phyloP scores from a whole-genome alignment of 169 alveolate genomes.

The Babesia ovata region DNA sequence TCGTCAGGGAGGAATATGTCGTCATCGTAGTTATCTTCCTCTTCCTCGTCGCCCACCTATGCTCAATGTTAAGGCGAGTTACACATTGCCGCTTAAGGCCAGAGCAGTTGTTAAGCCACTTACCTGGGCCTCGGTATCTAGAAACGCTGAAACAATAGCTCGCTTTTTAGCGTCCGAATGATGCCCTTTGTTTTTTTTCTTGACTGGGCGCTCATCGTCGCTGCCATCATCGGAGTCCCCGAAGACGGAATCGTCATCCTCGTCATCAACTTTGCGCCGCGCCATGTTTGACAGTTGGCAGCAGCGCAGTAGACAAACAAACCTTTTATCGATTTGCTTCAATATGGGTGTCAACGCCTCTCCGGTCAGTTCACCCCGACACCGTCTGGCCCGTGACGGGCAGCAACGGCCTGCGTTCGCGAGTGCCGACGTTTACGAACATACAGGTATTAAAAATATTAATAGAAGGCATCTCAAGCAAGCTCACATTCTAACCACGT shows the following conservation, averaged over 20 bases:
- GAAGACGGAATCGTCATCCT: conserved; percentile 8
- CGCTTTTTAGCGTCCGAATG: conserved; percentile 55
- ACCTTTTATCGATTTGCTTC: no score
- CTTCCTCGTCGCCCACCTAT: conserved; percentile 85
- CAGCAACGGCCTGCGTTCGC: no score
- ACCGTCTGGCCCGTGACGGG: no score
- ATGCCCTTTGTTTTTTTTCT: conserved; percentile 45
- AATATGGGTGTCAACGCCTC: no score
- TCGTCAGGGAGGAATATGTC: conserved; percentile 55
- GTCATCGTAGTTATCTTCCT: conserved; percentile 78
- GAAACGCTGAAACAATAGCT: conserved; percentile 74
- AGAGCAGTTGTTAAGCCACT: conserved; percentile 13
- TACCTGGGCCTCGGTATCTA: conserved; percentile 87
- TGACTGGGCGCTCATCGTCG: conserved; percentile 25
- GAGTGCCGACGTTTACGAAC: no score
- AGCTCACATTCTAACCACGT: no score
- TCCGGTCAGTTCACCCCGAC: no score
- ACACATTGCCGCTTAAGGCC: background rate
- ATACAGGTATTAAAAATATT: no score
- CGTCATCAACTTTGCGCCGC: conserved; percentile 10
- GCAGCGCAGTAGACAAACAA: no score
- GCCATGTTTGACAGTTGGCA: conserved; percentile 11
- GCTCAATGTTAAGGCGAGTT: conserved; percentile 13
- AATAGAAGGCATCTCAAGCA: no score
- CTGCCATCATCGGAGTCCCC: conserved; percentile 26